Evolutionary conservation across 1,284 basidiomycete species (phyloP).

Genomic region (Trametes sp.): DNA sequence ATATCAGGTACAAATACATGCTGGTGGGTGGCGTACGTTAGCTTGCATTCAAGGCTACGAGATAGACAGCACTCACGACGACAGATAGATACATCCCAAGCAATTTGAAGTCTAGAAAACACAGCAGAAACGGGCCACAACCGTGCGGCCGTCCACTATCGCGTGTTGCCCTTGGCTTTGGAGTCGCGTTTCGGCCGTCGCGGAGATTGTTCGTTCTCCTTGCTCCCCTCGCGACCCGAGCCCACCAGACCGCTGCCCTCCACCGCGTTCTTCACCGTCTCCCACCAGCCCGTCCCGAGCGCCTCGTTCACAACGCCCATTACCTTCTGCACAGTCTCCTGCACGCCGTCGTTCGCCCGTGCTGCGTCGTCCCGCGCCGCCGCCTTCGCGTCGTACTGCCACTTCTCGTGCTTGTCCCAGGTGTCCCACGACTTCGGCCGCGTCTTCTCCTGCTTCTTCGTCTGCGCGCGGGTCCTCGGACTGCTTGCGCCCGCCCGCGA

Average conservation of each 20-base stretch:
- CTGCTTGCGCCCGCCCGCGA: conserved; percentile 38
- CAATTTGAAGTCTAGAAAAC: not conserved
- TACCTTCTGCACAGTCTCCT: conserved; percentile 54
- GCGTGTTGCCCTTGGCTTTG: conserved; percentile 23
- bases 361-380: conserved; percentile 35
- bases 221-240: conserved; percentile 7
- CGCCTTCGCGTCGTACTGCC: conserved; percentile 59
- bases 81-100: not conserved
- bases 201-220: conserved; percentile 7
- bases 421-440: conserved; percentile 70
- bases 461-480: conserved; percentile 34
- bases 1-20: not conserved
- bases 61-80: not conserved
- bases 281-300: conserved; percentile 53
- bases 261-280: conserved; percentile 45
- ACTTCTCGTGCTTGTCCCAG: conserved; percentile 65
- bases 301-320: conserved; percentile 48
- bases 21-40: not conserved
- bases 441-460: conserved; percentile 33
- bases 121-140: not conserved
- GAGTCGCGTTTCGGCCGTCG: conserved; percentile 25
- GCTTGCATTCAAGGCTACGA: not conserved
- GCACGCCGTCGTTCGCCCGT: conserved; percentile 42
- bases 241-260: conserved; percentile 28
- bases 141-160: conserved; percentile 6